Evolutionary conservation across 768 basidiomycete species (phyloP).

Genomic region (Lyophyllum shimeji): DNA sequence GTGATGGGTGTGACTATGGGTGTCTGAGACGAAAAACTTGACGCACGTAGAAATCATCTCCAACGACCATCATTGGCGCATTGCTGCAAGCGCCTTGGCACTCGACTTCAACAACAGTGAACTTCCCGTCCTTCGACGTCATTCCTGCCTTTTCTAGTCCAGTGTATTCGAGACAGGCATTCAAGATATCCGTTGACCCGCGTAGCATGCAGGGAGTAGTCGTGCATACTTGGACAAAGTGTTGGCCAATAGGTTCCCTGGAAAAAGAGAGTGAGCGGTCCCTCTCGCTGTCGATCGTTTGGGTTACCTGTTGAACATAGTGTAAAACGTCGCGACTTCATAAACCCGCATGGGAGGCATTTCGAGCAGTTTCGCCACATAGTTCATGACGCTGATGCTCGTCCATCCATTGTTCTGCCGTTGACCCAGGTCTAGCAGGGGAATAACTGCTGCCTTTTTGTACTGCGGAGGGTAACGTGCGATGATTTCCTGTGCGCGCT

Average conservation of each 20-base stretch:
- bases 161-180: conserved; percentile 81
- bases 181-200: conserved; percentile 87
- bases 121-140: conserved; percentile 95
- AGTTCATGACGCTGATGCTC: conserved; percentile 98
- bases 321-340: conserved; percentile 99
- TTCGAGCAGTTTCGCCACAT: conserved; percentile 88
- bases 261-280: not conserved
- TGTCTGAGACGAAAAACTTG: not conserved
- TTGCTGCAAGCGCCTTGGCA: conserved; percentile 99
- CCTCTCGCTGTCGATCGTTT: not conserved
- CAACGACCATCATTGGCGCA: conserved; percentile 94
- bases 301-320: conserved; percentile 96
- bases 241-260: conserved; percentile 89
- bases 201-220: conserved; percentile 97
- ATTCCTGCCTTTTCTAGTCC: conserved; percentile 84
- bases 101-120: conserved; percentile 97
- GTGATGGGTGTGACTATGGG: conserved; percentile 5
- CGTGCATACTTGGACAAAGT: conserved; percentile 98
- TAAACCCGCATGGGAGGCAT: conserved; percentile 99
- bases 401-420: conserved; percentile 99
- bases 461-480: conserved; percentile 94
- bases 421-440: conserved; percentile 93
- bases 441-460: conserved; percentile 98
- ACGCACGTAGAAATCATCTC: conserved; percentile 94
- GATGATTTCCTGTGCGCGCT: conserved; percentile 87